Base-by-base conservation (phyloP, 768 basidiomycete species). In the Rhodosporidiobolus sp. region DNA sequence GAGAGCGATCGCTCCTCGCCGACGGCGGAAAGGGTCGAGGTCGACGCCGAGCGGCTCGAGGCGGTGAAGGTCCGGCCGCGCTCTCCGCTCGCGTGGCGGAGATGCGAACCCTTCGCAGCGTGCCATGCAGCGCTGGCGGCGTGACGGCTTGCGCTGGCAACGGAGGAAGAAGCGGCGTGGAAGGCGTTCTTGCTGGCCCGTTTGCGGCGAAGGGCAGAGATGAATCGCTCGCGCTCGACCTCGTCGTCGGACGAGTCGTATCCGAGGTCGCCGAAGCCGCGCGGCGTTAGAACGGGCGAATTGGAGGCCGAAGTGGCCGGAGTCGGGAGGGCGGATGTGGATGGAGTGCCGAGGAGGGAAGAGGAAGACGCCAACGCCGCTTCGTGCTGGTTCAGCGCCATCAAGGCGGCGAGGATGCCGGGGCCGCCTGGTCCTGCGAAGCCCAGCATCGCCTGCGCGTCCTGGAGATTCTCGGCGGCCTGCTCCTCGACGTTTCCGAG, bases 371-470 rank as follows among this genome's bases (percentile, higher is more conserved):
- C 45, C 35, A 69, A 45, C 24, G 56, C 63, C 0, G 76, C 70
- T 20, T 83, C 81, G 43, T 81, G 78, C 74, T 83, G 85, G 77
- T 89, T 89, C 32, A 90, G 83, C n/a, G 87, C 84, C 57, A 91
- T 81, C 45, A 91, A 79, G 0, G 89, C 84, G 4, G 88, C 86
- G 7, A 91, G 83, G 9, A 91, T 85, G 20, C 89, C 88, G 11
- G 83, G 24, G 6, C 34, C 24, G 19, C 32, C 55, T 1, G 12
- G 46, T 30, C 30, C 24, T 5, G n/a, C 4, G 22, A 28, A 19
- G 32, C 30, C 38, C 14, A 22, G 32, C 60, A 0, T 19, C 83
- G 0, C 81, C 84, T 2, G 61, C 65, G 16, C 66, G 30, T 22
- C 49, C 65, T 55, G 52, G 58, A 48, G 45, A 54, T 43, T 34